phyloP scores from a whole-genome alignment of 1,284 basidiomycete species.

The Agaricales sp. region DNA sequence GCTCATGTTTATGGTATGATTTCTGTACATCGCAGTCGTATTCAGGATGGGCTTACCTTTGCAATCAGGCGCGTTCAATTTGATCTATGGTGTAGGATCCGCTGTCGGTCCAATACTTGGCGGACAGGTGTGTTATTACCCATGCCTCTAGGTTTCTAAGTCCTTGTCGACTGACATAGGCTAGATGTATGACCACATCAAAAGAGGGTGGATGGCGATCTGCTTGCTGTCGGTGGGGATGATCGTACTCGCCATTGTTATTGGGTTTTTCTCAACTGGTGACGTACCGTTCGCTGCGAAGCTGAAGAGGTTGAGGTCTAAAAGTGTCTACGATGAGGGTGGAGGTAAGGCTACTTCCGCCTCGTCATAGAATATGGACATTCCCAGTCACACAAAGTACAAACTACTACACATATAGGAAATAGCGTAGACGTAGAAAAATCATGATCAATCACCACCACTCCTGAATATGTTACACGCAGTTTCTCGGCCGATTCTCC shows the following conservation, averaged over 20 bases:
- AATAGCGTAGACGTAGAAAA: too few relatives aligned
- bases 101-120: constrained; percentile 56
- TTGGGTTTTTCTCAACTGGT: constrained; percentile 37
- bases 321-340: too few relatives aligned
- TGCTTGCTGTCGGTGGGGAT: constrained; percentile 36
- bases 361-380: too few relatives aligned
- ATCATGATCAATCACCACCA: too few relatives aligned
- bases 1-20: constrained; percentile 43
- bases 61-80: constrained; percentile 52
- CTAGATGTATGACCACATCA: constrained; percentile 47
- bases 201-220: constrained; percentile 46
- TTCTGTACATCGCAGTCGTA: not conserved
- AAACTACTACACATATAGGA: too few relatives aligned
- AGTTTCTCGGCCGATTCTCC: too few relatives aligned
- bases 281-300: constrained; percentile 27
- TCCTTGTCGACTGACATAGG: constrained; percentile 5
- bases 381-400: too few relatives aligned
- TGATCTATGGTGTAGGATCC: constrained; percentile 56
- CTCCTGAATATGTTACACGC: too few relatives aligned
- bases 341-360: too few relatives aligned
- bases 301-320: not conserved
- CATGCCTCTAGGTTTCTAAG: constrained; percentile 2
- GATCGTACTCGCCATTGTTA: constrained; percentile 24
- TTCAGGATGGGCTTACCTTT: not conserved
- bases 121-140: constrained; percentile 51